Evolutionary conservation across 768 basidiomycete genomes (phyloP).

Genomic region (Rickenella mellea): DNA sequence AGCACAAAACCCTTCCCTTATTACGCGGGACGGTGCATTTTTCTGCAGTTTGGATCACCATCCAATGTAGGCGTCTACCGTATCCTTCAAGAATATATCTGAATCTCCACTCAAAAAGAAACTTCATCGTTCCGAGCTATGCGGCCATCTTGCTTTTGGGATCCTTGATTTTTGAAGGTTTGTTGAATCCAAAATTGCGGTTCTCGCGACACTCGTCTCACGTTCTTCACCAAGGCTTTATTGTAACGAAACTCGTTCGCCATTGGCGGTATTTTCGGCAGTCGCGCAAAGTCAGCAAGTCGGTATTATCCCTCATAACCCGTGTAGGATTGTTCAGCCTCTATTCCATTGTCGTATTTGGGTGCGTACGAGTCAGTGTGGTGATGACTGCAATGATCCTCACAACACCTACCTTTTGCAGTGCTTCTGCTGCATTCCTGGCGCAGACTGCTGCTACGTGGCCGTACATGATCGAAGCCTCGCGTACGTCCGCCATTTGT

Average conservation of each 20-base stretch:
- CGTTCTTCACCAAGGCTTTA: neutral
- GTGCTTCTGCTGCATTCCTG: neutral
- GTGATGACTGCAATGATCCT: neutral
- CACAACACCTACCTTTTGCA: neutral
- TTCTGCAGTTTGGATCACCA: too few relatives aligned
- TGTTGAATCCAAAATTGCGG: neutral
- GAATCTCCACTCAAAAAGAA: neutral
- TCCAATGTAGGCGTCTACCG: too few relatives aligned
- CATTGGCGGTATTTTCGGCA: neutral
- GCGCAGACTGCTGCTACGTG: neutral
- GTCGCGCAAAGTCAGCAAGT: neutral
- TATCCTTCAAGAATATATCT: too few relatives aligned
- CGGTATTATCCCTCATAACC: neutral
- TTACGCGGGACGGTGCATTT: too few relatives aligned
- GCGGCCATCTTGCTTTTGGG: neutral
- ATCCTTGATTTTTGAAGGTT: neutral
- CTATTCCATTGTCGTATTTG: neutral
- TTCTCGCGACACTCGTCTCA: neutral
- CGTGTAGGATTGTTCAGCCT: neutral
- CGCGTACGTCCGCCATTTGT: neutral
- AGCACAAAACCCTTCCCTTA: too few relatives aligned
- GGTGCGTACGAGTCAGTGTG: neutral
- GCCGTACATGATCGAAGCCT: neutral
- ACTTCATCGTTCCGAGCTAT: neutral
- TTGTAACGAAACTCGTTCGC: neutral